These are phyloP conservation scores for Phytophthora chlamydospora DNA, from an alignment of 352 stramenopile species.

Conservation along the genomic window DNA sequence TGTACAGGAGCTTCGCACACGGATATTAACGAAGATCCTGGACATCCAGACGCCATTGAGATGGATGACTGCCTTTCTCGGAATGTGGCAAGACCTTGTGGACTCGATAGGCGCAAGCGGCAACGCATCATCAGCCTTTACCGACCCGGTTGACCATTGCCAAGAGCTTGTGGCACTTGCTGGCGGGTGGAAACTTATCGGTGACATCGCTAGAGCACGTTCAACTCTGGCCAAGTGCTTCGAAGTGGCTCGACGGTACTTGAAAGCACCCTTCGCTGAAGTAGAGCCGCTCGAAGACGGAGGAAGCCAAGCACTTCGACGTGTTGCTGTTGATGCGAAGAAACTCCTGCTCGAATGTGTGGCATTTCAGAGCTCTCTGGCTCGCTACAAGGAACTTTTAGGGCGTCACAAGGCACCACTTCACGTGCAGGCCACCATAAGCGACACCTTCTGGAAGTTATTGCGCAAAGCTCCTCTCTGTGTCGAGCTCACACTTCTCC, in stretches of 20 bases:
- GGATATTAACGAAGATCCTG: constrained; percentile 14
- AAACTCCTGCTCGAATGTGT: constrained; percentile 33
- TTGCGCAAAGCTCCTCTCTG: constrained; percentile 30
- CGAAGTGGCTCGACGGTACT: constrained; percentile 7
- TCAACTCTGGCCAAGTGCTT: constrained; percentile 19
- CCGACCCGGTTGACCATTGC: constrained; percentile 16
- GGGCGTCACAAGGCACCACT: constrained; percentile 27
- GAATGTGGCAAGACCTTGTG: constrained; percentile 15
- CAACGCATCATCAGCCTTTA: background rate
- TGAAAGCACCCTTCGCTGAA: constrained; percentile 17
- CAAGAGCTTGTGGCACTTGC: constrained; percentile 22
- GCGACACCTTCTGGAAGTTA: constrained; percentile 27
- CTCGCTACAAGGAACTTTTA: constrained; percentile 16
- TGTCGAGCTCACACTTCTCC: constrained; percentile 20
- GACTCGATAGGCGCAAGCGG: background rate
- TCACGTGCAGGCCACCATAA: constrained; percentile 26
- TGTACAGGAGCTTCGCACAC: constrained; percentile 21
- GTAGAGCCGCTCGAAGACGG: background rate
- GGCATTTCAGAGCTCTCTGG: constrained; percentile 28
- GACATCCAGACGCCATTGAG: constrained; percentile 11
- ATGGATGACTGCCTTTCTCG: constrained; percentile 21
- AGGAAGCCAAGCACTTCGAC: constrained; percentile 15
- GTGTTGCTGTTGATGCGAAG: constrained; percentile 17
- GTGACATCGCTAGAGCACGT: constrained; percentile 15
- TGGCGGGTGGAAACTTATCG: constrained; percentile 27